Conservation (phyloP, 352 stramenopile genomes). For the Pythium graminicola region DNA sequence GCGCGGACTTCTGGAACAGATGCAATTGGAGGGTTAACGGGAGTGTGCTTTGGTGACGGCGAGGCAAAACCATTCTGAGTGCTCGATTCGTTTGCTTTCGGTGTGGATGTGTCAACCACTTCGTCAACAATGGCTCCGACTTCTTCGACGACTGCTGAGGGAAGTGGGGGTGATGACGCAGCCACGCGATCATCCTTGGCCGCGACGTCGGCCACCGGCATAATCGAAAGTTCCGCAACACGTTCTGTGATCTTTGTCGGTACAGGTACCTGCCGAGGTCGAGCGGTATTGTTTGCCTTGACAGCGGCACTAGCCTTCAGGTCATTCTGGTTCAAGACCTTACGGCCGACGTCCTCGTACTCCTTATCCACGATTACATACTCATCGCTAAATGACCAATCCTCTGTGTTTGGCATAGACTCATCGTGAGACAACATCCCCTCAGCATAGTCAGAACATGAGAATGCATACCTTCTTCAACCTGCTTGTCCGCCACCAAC, state of each 20-base stretch:
- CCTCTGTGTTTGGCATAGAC: conserved; percentile 28
- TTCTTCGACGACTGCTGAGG: background rate
- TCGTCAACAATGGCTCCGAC: conserved; percentile 19
- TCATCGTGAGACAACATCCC: background rate
- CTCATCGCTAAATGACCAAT: conserved; percentile 72
- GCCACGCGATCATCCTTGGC: conserved; percentile 20
- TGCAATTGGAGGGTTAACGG: background rate
- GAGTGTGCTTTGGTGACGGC: background rate
- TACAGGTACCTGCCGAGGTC: conserved; percentile 3
- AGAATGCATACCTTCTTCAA: conserved; percentile 45
- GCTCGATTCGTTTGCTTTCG: conserved; percentile 1
- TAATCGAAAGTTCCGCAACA: conserved; percentile 18
- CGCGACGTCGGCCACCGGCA: conserved; percentile 4
- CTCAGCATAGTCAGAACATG: background rate
- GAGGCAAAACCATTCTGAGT: conserved; percentile 9
- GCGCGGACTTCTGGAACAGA: background rate
- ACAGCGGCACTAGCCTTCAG: conserved; percentile 10
- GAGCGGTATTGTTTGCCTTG: conserved; percentile 7
- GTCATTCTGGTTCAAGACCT: conserved; percentile 46
- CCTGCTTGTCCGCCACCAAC: conserved; percentile 58
- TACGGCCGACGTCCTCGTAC: conserved; percentile 69
- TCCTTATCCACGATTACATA: conserved; percentile 81
- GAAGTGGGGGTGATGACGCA: conserved; percentile 4
- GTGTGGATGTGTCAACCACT: conserved; percentile 28
- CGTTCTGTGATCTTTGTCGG: conserved; percentile 6